Evolutionary conservation across 805 yeast genomes (phyloP).

Genomic region (Pichia sporocuriosa): DNA sequence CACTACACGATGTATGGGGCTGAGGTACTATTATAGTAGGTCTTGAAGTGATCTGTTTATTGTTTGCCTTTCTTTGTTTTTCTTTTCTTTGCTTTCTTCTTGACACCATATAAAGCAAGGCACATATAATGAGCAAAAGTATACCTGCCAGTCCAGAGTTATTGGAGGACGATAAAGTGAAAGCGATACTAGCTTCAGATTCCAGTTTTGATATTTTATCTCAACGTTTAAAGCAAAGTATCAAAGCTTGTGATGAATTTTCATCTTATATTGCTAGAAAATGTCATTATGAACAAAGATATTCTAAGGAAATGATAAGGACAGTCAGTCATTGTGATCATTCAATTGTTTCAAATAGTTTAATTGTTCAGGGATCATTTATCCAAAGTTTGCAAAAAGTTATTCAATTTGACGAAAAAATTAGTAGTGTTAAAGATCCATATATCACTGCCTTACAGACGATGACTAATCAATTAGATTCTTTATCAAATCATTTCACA

Average conservation of each 20-base stretch:
- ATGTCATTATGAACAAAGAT: conserved; percentile 72
- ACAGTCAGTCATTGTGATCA: conserved; percentile 43
- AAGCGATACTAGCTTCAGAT: conserved; percentile 56
- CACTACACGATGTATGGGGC: no score
- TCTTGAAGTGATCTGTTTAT: no score
- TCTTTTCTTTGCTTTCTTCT: no score
- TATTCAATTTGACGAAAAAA: conserved; percentile 70
- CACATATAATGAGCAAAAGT: neutral
- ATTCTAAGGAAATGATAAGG: conserved; percentile 66
- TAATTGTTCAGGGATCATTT: conserved; percentile 40
- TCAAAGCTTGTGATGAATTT: conserved; percentile 80
- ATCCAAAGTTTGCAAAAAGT: conserved; percentile 58
- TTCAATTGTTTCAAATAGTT: conserved; percentile 36
- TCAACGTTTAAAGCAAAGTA: conserved; percentile 67
- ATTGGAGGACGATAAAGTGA: conserved; percentile 46
- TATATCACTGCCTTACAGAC: conserved; percentile 73
- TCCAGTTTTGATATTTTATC: conserved; percentile 69
- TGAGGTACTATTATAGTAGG: no score
- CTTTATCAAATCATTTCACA: conserved; percentile 63
- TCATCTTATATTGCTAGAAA: conserved; percentile 71
- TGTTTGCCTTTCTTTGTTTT: no score
- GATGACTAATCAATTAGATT: conserved; percentile 78
- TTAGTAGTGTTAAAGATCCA: conserved; percentile 59
- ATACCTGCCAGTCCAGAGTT: conserved; percentile 20
- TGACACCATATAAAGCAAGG: no score